Base-by-base conservation (phyloP, 176 grass and related monocot genomes). In the Phragmites australis region DNA sequence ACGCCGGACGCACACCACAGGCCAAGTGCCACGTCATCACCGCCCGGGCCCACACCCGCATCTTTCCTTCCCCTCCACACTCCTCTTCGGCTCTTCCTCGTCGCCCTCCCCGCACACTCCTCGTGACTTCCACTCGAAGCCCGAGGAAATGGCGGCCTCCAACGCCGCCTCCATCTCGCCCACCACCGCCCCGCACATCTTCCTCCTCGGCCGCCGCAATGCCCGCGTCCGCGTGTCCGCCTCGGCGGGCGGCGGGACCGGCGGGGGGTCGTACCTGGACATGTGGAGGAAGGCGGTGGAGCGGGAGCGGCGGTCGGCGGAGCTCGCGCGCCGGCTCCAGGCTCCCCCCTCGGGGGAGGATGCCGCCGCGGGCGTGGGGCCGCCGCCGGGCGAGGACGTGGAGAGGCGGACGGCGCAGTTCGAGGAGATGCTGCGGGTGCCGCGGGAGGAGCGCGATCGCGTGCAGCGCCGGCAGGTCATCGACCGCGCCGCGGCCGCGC, bases 401-500 rank as follows among this genome's bases (percentile, higher is more conserved):
- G 80, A 81, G 70, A 29, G 46, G 50, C 88, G 81, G 75, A 89
- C 90, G 60, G 88, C 93, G 86, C 78, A 80, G 77, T 98, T 98
- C 72, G 81, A 98, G 71, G 80, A 87, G 74, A 80, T 98, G 70
- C 86, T 94, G 70, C 61, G 84, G 32, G 96, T 98, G 29, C 96
- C 92, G 5, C 63, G 7, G 26, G 86, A 98, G 86, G 96, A 94
- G 88, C 86, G 96, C 17, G 92, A 98, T 76, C 80, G 92, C 30
- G 81, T 91, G 70, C 95, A 98, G 83, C 76, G 92, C 68, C 82
- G 62, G 19, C 92, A 93, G 83, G 85, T 98, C 77, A 94, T 98
- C 74, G 95, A 98, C 66, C 92, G 95, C 21, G 96, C 95, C n/a
- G 88, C 92, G 1, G 95, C 95, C 0, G 95, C 95, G 2, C 86